These are phyloP conservation scores for Thyridium curvatum DNA, from an alignment of 2,329 filamentous ascomycete genomes.

Conservation along the genomic window DNA sequence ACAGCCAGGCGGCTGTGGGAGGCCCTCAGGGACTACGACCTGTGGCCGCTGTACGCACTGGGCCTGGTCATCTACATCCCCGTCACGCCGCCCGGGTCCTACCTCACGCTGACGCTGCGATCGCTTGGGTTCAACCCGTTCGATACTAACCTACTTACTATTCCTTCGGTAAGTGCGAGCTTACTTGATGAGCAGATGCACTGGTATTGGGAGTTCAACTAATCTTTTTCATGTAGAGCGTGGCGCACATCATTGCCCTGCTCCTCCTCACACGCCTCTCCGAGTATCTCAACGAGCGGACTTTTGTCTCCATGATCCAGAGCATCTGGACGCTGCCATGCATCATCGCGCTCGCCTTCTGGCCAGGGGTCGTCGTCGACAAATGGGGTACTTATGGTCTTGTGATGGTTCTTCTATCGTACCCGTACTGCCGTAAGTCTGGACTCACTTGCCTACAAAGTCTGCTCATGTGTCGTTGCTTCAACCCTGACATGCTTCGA, in stretches of 20 bases:
- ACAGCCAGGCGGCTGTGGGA: constrained; percentile 26
- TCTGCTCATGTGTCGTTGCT: not conserved
- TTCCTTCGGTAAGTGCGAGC: constrained; percentile 25
- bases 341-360: constrained; percentile 40
- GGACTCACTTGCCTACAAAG: not conserved
- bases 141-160: constrained; percentile 15
- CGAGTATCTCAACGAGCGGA: constrained; percentile 40
- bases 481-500: not conserved
- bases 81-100: constrained; percentile 16
- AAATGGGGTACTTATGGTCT: constrained; percentile 46
- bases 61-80: constrained; percentile 29
- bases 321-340: constrained; percentile 50
- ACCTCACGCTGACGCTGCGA: constrained; percentile 10
- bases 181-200: constrained; percentile 36
- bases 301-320: constrained; percentile 37
- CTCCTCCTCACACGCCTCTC: constrained; percentile 44
- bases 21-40: constrained; percentile 10
- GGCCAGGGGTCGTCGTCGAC: constrained; percentile 32
- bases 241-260: constrained; percentile 44
- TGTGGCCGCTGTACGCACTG: constrained; percentile 13
- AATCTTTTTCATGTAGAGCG: constrained; percentile 18
- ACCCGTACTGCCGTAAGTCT: constrained; percentile 43
- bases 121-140: constrained; percentile 9
- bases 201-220: too few relatives aligned
- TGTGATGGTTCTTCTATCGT: constrained; percentile 40